Conservation (phyloP, 495 filamentous ascomycete species). For the Gamarada debralockiae region DNA sequence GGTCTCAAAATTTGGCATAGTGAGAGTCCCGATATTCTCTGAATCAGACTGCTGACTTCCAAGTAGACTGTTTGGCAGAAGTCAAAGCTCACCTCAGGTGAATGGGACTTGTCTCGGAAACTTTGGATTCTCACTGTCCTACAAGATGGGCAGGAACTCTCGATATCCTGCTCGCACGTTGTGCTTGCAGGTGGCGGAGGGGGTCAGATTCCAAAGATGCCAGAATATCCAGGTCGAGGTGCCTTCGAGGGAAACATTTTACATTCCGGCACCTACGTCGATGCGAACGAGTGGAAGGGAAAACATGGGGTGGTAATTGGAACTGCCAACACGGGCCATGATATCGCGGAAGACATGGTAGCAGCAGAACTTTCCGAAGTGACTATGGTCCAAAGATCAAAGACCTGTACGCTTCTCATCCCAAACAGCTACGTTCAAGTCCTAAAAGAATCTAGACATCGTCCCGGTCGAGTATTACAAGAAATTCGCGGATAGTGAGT, state of each 20-base stretch:
- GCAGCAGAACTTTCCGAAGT: conserved; percentile 29
- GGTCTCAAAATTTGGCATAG: conserved; percentile 4
- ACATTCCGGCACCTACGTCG: conserved; percentile 32
- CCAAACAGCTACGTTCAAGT: neutral
- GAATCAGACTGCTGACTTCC: conserved; percentile 18
- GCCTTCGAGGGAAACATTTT: conserved; percentile 28
- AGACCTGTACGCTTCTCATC: conserved; percentile 27
- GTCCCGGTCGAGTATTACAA: neutral
- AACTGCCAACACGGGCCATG: conserved; percentile 44
- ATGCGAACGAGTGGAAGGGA: conserved; percentile 24
- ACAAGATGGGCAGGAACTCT: neutral
- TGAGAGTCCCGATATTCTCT: conserved; percentile 15
- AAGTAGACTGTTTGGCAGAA: neutral
- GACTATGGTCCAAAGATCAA: conserved; percentile 37
- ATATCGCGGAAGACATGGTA: conserved; percentile 40
- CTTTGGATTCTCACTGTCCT: conserved; percentile 28
- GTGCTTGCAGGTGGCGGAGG: conserved; percentile 1
- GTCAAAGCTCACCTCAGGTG: conserved; percentile 24
- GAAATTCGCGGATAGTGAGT: neutral
- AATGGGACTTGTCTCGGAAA: conserved; percentile 23
- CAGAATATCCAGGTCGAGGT: conserved; percentile 7
- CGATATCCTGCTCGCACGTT: neutral
- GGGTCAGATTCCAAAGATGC: neutral
- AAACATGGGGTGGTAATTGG: conserved; percentile 38
- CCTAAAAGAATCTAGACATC: neutral